Conservation (phyloP, 441 rosid genomes). For the Jatropha podagrica region DNA sequence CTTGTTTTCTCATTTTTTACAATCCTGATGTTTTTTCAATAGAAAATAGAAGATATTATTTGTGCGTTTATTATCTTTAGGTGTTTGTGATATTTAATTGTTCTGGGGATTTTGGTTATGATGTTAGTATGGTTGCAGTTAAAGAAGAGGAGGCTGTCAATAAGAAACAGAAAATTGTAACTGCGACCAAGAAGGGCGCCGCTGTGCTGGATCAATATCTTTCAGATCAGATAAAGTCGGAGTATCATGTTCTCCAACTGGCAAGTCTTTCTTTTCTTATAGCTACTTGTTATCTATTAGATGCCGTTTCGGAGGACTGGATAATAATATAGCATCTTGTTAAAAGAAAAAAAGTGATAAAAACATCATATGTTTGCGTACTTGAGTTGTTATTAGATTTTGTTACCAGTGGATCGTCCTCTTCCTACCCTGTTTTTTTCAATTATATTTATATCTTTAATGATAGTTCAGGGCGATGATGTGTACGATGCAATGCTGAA, state of each 20-base stretch:
- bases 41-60: neutral
- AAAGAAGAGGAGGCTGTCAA: conserved; percentile 33
- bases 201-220: conserved; percentile 73
- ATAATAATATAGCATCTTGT: too few relatives aligned
- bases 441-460: too few relatives aligned
- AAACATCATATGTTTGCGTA: neutral
- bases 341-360: neutral
- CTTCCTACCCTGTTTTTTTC: conserved; percentile 7
- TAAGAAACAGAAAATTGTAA: conserved; percentile 53
- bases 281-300: neutral
- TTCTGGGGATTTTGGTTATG: neutral
- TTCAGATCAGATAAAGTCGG: conserved; percentile 62
- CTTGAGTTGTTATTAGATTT: neutral
- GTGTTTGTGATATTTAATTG: neutral
- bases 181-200: conserved; percentile 67
- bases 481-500: conserved; percentile 76
- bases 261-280: conserved; percentile 29
- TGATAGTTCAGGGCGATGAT: conserved; percentile 49
- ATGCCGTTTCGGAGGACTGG: neutral
- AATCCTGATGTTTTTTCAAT: neutral
- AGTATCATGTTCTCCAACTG: conserved; percentile 67
- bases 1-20: neutral
- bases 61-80: neutral
- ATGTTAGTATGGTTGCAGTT: conserved; percentile 22
- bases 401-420: neutral